Percentiles rank a stretch among this genome's conserved stretches.
These are phyloP conservation scores for Yamadazyma akitaensis DNA, from an alignment of 805 yeast genomes.

Conservation along the genomic window DNA sequence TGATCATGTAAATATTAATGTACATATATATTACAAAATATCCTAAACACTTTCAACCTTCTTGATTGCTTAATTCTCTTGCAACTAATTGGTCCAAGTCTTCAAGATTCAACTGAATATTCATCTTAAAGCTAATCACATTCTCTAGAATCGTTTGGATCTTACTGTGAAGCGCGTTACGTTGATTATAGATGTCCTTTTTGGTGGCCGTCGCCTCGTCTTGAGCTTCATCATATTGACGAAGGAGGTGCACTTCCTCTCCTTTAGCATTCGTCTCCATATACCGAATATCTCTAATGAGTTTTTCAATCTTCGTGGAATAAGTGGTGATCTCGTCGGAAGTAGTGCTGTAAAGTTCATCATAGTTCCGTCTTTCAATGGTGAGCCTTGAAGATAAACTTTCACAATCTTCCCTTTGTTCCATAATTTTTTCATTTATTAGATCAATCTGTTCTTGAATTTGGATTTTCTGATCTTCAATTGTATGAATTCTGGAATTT, in stretches of 20 bases:
- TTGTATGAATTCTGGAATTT: conserved; percentile 41
- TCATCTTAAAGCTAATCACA: conserved; percentile 62
- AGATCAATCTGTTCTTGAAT: conserved; percentile 59
- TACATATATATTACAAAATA: conserved; percentile 2
- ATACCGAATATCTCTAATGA: conserved; percentile 54
- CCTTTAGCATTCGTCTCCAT: conserved; percentile 48
- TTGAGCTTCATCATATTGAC: conserved; percentile 46
- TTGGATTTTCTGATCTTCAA: conserved; percentile 56
- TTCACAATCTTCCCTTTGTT: conserved; percentile 56
- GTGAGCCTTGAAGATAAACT: conserved; percentile 54
- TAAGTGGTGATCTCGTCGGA: conserved; percentile 49
- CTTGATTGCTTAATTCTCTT: conserved; percentile 19
- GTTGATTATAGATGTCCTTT: conserved; percentile 44
- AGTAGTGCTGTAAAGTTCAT: conserved; percentile 54
- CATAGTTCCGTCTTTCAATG: conserved; percentile 50
- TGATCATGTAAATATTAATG: background rate
- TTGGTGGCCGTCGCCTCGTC: conserved; percentile 51
- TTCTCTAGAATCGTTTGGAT: conserved; percentile 57
- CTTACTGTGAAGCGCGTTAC: conserved; percentile 49
- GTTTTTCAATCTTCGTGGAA: conserved; percentile 62
- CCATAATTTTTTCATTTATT: conserved; percentile 51
- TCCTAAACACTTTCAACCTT: background rate
- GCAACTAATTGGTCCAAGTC: conserved; percentile 48
- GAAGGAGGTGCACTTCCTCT: conserved; percentile 46
- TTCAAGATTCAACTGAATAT: conserved; percentile 62